These are phyloP conservation scores for Sclerotinia minor DNA, from an alignment of 2,329 filamentous ascomycete genomes.

Conservation along the genomic window DNA sequence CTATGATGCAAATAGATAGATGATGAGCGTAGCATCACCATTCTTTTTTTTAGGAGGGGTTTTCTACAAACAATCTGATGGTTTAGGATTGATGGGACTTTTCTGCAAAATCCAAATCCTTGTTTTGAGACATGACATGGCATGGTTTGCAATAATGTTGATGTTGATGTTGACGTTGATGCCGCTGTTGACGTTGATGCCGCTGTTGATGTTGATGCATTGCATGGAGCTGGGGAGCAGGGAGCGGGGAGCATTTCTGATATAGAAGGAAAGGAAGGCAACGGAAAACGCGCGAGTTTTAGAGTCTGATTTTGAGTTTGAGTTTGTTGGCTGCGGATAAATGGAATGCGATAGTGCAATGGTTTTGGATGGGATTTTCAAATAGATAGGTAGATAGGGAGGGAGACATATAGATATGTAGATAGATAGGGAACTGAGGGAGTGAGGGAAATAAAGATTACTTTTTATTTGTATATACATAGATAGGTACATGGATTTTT, in stretches of 20 bases:
- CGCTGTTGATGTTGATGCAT: background rate
- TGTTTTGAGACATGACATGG: slow-evolving; percentile 1
- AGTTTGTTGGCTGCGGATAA: too few relatives aligned
- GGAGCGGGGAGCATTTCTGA: slow-evolving; percentile 7
- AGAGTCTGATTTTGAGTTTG: background rate
- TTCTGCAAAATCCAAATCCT: background rate
- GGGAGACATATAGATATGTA: too few relatives aligned
- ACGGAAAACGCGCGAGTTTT: background rate
- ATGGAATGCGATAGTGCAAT: background rate
- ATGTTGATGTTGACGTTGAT: too few relatives aligned
- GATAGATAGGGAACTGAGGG: slow-evolving; percentile 12
- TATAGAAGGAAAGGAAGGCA: background rate
- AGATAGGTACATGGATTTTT: background rate
- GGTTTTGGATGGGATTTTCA: background rate
- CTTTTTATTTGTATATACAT: slow-evolving; percentile 15
- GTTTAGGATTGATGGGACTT: background rate
- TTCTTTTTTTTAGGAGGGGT: background rate
- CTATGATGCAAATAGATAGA: slow-evolving; percentile 18
- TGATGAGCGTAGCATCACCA: background rate
- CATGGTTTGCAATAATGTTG: background rate
- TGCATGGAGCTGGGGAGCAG: too few relatives aligned
- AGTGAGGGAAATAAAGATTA: too few relatives aligned
- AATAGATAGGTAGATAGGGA: background rate
- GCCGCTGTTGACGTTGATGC: background rate
- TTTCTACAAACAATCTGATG: background rate